These are phyloP conservation scores for Collybia nuda DNA, from an alignment of 768 basidiomycete genomes.

Conservation along the genomic window DNA sequence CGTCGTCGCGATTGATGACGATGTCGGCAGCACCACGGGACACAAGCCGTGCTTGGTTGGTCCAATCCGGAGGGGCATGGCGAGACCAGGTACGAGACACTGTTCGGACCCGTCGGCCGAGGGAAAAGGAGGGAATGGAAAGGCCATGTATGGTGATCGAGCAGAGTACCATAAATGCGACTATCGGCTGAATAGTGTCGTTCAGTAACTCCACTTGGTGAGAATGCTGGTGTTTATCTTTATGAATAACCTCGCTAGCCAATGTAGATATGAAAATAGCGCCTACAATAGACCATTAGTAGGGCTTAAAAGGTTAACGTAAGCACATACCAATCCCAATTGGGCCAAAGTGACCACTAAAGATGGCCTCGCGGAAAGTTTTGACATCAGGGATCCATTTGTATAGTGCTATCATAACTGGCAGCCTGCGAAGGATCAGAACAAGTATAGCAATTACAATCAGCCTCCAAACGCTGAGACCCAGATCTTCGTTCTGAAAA, in stretches of 20 bases:
- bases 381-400: conserved; percentile 96
- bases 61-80: conserved; percentile 81
- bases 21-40: conserved; percentile 67
- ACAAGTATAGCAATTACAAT: conserved; percentile 81
- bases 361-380: conserved; percentile 89
- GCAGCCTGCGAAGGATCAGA: conserved; percentile 81
- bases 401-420: conserved; percentile 81
- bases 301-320: neutral
- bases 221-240: conserved; percentile 39
- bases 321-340: conserved; percentile 65
- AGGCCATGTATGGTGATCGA: conserved; percentile 88
- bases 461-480: conserved; percentile 81
- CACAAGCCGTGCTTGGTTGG: conserved; percentile 72
- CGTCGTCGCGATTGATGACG: conserved; percentile 79
- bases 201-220: conserved; percentile 66
- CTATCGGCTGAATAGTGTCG: conserved; percentile 86
- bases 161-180: conserved; percentile 91
- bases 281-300: conserved; percentile 36
- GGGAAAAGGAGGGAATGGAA: conserved; percentile 93
- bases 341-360: conserved; percentile 94
- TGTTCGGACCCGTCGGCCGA: conserved; percentile 87
- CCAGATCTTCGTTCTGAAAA: conserved; percentile 66
- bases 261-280: conserved; percentile 93
- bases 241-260: conserved; percentile 59
- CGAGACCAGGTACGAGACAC: conserved; percentile 91